Conservation (phyloP, 345 rosid genomes). For the Barbarea vulgaris region DNA sequence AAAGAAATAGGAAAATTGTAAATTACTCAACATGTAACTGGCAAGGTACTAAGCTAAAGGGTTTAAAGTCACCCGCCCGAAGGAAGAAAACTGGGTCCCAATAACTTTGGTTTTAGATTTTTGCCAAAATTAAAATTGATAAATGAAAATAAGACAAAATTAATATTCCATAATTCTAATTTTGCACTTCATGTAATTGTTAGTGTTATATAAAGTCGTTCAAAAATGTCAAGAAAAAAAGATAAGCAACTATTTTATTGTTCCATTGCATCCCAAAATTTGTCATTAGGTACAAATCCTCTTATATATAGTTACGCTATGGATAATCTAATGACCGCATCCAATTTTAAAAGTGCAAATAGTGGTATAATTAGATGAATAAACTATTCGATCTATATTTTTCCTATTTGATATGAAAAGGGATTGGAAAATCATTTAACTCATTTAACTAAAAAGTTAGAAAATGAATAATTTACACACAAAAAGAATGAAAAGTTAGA, state of each 20-base stretch:
- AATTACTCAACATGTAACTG: constrained; percentile 34
- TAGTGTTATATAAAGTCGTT: not conserved
- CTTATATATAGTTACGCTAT: not conserved
- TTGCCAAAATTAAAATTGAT: not conserved
- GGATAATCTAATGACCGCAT: not conserved
- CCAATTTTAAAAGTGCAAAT: not conserved
- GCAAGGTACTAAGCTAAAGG: constrained; percentile 17
- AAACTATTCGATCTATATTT: too few relatives aligned
- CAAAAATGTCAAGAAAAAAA: not conserved
- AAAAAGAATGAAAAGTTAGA: too few relatives aligned
- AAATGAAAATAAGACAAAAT: not conserved
- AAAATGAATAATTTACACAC: too few relatives aligned
- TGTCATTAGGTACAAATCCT: not conserved
- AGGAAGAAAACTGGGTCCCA: constrained; percentile 23
- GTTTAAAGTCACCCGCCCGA: constrained; percentile 29
- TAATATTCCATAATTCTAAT: not conserved
- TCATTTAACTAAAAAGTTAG: too few relatives aligned
- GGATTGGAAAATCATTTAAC: too few relatives aligned
- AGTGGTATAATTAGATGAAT: too few relatives aligned
- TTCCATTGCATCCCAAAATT: not conserved
- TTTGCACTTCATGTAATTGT: not conserved
- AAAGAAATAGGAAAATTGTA: constrained; percentile 22
- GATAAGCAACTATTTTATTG: not conserved
- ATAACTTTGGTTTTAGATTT: too few relatives aligned
- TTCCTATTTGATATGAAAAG: too few relatives aligned